phyloP scores from a whole-genome alignment of 441 rosid genomes.

The Populus hybrid region DNA sequence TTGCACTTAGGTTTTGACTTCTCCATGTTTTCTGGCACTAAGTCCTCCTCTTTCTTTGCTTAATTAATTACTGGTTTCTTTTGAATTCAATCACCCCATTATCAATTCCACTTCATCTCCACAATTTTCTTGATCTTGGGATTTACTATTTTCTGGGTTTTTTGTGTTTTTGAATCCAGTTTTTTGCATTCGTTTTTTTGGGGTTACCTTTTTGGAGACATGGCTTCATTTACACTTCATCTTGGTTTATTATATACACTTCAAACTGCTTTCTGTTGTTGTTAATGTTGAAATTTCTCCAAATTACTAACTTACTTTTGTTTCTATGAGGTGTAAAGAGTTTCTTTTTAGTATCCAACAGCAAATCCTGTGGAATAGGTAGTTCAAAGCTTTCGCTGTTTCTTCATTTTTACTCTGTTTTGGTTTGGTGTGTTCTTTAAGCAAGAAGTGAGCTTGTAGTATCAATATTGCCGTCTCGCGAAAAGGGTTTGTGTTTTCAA shows the following conservation, averaged over 20 bases:
- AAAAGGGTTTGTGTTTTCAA: conserved; percentile 16
- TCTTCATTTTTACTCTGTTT: conserved; percentile 12
- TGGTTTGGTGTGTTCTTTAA: conserved; percentile 12
- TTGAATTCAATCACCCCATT: neutral
- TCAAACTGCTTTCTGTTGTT: neutral
- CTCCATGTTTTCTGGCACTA: conserved; percentile 6
- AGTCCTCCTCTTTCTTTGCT: neutral
- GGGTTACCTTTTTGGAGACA: neutral
- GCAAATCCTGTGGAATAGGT: neutral
- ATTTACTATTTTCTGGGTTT: neutral
- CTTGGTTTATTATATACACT: neutral
- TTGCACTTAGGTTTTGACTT: conserved; percentile 26
- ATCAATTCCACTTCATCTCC: neutral
- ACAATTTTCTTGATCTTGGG: neutral
- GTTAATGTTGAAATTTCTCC: conserved; percentile 7
- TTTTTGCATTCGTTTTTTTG: neutral
- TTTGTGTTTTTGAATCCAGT: conserved; percentile 7
- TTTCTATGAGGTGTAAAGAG: neutral
- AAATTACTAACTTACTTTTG: neutral
- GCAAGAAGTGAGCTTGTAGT: conserved; percentile 15
- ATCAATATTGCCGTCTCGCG: conserved; percentile 8
- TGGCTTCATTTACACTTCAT: conserved; percentile 18
- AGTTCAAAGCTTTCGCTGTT: neutral
- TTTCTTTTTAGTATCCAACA: neutral
- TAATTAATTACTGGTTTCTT: neutral